Conservation (phyloP, 768 basidiomycete genomes). For the Boletus sp. region DNA sequence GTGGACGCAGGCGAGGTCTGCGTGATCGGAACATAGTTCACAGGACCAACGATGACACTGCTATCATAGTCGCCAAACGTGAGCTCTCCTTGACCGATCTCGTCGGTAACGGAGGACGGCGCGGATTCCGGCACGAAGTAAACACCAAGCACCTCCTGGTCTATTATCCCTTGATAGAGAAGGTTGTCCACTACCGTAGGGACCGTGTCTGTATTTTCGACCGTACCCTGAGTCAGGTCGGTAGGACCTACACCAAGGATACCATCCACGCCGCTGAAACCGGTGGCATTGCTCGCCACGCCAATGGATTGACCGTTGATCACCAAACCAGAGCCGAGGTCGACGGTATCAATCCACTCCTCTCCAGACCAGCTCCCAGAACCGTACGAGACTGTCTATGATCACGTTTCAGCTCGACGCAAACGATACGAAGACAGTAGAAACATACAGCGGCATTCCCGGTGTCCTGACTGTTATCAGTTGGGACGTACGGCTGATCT, state of each 20-base stretch:
- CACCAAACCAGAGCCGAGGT: neutral
- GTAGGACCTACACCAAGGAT: slow-evolving; percentile 37
- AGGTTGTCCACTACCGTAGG: slow-evolving; percentile 38
- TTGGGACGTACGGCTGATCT: slow-evolving; percentile 7
- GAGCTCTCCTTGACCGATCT: slow-evolving; percentile 19
- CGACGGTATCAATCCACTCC: slow-evolving; percentile 12
- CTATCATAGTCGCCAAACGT: slow-evolving; percentile 26
- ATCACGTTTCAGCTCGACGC: neutral
- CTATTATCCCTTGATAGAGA: slow-evolving; percentile 24
- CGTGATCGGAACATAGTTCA: slow-evolving; percentile 26
- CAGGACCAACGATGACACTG: neutral
- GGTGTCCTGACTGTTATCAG: slow-evolving; percentile 12
- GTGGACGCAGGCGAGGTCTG: slow-evolving; percentile 22
- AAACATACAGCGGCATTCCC: slow-evolving; percentile 21
- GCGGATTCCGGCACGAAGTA: slow-evolving; percentile 26
- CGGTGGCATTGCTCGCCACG: slow-evolving; percentile 25
- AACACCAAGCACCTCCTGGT: slow-evolving; percentile 27
- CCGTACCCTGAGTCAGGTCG: slow-evolving; percentile 29
- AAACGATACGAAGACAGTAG: neutral
- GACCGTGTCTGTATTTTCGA: slow-evolving; percentile 8
- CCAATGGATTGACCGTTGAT: slow-evolving; percentile 32
- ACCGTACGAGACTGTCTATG: slow-evolving; percentile 2
- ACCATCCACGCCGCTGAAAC: slow-evolving; percentile 35
- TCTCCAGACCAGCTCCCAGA: slow-evolving; percentile 9
- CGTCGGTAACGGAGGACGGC: neutral